A percentile compares a stretch with the other conserved stretches of the same genome.
These are phyloP conservation scores for Gamarada debralockiae DNA, from an alignment of 495 filamentous ascomycete species.

Conservation along the genomic window DNA sequence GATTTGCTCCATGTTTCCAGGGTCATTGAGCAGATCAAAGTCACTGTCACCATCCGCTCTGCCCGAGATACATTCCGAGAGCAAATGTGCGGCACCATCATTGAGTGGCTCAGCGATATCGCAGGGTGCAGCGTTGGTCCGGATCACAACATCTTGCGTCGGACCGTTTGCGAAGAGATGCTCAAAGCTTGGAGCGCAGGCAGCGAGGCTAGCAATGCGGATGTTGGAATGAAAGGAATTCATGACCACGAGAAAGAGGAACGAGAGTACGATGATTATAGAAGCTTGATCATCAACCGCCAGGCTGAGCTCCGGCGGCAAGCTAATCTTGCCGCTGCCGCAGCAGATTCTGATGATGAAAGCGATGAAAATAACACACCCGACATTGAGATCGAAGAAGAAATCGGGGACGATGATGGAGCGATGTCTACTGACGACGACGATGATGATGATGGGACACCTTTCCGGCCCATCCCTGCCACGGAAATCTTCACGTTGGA, in stretches of 20 bases:
- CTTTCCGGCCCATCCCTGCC: not conserved
- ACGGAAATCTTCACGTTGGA: not conserved
- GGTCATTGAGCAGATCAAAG: conserved; percentile 90
- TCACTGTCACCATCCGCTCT: conserved; percentile 92
- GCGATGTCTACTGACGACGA: conserved; percentile 34
- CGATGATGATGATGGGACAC: conserved; percentile 44
- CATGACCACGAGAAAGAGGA: conserved; percentile 76
- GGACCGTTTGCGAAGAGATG: conserved; percentile 84
- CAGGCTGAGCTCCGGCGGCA: conserved; percentile 15
- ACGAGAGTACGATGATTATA: conserved; percentile 19
- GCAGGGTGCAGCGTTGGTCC: conserved; percentile 80
- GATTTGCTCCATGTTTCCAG: conserved; percentile 70
- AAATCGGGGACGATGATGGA: conserved; percentile 37
- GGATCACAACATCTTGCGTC: conserved; percentile 75
- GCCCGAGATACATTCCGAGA: conserved; percentile 92
- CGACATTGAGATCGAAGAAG: conserved; percentile 30
- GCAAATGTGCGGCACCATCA: conserved; percentile 97
- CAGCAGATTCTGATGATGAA: conserved; percentile 44
- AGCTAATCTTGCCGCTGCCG: conserved; percentile 30
- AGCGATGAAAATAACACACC: conserved; percentile 27
- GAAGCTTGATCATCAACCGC: conserved; percentile 25
- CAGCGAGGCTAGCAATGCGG: conserved; percentile 77
- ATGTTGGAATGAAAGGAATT: conserved; percentile 80
- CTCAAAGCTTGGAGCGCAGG: conserved; percentile 82
- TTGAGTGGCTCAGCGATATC: conserved; percentile 94